phyloP scores from a whole-genome alignment of 176 grass and related monocot species.

The Rhynchospora pubera region DNA sequence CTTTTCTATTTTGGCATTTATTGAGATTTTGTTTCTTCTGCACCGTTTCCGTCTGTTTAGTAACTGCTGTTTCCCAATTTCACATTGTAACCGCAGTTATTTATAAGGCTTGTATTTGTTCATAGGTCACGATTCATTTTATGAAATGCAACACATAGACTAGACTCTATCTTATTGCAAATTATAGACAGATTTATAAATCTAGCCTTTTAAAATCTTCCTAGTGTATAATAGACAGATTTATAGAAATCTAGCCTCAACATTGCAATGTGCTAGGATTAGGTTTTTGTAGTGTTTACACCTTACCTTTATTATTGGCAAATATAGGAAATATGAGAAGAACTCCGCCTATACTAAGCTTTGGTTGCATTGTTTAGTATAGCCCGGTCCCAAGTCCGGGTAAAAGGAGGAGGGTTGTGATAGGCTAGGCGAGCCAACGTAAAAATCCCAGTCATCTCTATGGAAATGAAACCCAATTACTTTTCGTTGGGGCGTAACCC shows the following conservation, averaged over 20 bases:
- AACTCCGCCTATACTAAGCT: too few species aligned
- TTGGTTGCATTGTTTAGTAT: too few species aligned
- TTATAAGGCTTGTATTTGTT: not conserved
- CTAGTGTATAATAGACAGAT: too few species aligned
- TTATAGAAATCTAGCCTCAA: too few species aligned
- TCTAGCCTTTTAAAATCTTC: not conserved
- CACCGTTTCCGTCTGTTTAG: not conserved
- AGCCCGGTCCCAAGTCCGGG: too few species aligned
- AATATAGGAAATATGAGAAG: too few species aligned
- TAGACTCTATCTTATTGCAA: not conserved
- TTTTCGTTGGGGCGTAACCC: too few species aligned
- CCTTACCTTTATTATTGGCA: too few species aligned
- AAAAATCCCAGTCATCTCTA: too few species aligned
- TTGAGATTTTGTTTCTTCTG: not conserved
- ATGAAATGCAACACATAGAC: not conserved
- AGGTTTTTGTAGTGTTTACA: not conserved
- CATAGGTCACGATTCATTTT: not conserved
- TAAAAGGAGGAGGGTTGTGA: too few species aligned
- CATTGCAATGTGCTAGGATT: not conserved
- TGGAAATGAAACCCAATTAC: too few species aligned
- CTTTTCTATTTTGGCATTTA: not conserved
- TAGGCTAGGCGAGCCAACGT: too few species aligned
- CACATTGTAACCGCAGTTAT: not conserved
- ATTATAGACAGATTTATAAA: not conserved
- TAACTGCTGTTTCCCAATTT: not conserved